Conservation (phyloP, 1,139 yeast genomes). For the Arxiozyma heterogenica region DNA sequence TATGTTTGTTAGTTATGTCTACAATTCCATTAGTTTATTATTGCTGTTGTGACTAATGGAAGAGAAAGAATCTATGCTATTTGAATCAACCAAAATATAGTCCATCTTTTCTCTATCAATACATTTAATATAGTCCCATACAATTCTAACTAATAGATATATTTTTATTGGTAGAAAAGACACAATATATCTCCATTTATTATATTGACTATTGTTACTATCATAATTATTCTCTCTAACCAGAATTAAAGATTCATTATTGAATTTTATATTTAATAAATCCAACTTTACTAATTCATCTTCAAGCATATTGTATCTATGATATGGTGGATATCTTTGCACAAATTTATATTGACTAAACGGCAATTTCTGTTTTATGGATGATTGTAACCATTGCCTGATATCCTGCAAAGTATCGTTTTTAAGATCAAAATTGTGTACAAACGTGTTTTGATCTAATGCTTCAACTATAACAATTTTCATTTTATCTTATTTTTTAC, state of each 20-base stretch:
- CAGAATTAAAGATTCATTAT: not conserved
- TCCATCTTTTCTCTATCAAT: not conserved
- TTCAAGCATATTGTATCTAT: not conserved
- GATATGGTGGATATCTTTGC: not conserved
- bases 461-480: not conserved
- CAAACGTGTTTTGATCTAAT: not conserved
- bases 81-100: not conserved
- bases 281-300: not conserved
- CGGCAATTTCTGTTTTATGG: constrained; percentile 3
- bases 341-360: not conserved
- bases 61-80: not conserved
- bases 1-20: too few relatives aligned
- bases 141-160: not conserved
- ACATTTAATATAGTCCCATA: not conserved
- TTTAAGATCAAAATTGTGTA: not conserved
- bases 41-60: not conserved
- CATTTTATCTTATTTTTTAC: not conserved
- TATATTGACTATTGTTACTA: not conserved
- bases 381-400: not conserved
- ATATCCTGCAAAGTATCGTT: not conserved
- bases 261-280: not conserved
- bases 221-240: not conserved
- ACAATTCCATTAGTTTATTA: too few relatives aligned
- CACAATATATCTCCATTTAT: too few relatives aligned
- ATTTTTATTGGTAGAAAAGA: too few relatives aligned